Evolutionary conservation across 2,329 filamentous ascomycete species (phyloP).

Genomic region (Anthostomella pinea): DNA sequence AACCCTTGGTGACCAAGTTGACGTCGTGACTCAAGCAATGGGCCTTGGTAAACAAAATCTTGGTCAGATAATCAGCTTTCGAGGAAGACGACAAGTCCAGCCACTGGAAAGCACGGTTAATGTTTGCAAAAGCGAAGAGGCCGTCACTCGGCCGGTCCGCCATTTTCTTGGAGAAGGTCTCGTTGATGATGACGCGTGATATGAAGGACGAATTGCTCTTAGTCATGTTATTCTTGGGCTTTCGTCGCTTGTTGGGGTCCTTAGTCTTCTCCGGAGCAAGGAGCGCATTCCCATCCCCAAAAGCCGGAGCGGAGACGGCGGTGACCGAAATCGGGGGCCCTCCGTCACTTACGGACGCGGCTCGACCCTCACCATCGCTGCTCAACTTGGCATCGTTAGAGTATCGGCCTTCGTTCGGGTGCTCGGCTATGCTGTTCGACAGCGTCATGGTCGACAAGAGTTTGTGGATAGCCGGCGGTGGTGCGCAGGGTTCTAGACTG

Average conservation of each 20-base stretch:
- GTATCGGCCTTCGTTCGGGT: constrained; percentile 56
- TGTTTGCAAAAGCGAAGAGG: constrained; percentile 88
- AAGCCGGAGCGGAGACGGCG: constrained; percentile 58
- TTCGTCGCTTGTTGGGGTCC: constrained; percentile 76
- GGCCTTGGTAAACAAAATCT: constrained; percentile 94
- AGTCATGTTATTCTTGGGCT: constrained; percentile 96
- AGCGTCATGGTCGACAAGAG: constrained; percentile 50
- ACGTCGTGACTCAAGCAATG: constrained; percentile 94
- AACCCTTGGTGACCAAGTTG: constrained; percentile 76
- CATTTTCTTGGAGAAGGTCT: constrained; percentile 73
- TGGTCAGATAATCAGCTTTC: constrained; percentile 88
- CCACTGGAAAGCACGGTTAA: constrained; percentile 96
- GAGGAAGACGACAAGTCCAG: constrained; percentile 76
- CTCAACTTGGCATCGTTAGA: constrained; percentile 59
- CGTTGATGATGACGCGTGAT: constrained; percentile 90
- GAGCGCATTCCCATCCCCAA: constrained; percentile 82
- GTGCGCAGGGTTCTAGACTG: constrained; percentile 61
- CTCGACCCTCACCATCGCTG: constrained; percentile 54
- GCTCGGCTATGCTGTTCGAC: constrained; percentile 57
- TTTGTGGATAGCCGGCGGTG: constrained; percentile 53
- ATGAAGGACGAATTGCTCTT: constrained; percentile 99
- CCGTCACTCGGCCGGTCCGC: constrained; percentile 76
- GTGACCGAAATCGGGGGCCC: constrained; percentile 38
- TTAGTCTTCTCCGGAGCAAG: constrained; percentile 63
- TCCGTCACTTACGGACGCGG: constrained; percentile 51